Percentiles rank a stretch among this genome's conserved stretches.
Conservation (phyloP, 208 protist genomes). For the Leishmania mexicana region DNA sequence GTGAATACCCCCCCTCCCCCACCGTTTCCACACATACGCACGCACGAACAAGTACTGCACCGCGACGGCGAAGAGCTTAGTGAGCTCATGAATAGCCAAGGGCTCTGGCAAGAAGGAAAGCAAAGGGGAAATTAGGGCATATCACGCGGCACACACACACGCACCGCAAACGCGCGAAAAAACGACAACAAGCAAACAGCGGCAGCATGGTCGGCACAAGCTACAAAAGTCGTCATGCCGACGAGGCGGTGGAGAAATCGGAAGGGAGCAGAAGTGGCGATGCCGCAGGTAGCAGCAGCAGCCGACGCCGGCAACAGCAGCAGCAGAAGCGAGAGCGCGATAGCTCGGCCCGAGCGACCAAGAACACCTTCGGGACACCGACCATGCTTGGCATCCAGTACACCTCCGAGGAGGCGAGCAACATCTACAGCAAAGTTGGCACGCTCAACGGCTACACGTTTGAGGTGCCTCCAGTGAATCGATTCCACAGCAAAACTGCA, state of each 20-base stretch:
- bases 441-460: slow-evolving; percentile 82
- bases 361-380: slow-evolving; percentile 39
- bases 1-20: too few species aligned
- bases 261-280: neutral
- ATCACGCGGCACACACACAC: neutral
- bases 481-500: slow-evolving; percentile 80
- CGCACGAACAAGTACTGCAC: neutral
- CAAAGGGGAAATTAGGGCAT: neutral
- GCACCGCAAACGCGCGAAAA: neutral
- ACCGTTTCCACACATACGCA: neutral
- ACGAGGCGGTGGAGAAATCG: slow-evolving; percentile 2
- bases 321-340: slow-evolving; percentile 8
- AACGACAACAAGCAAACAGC: too few species aligned
- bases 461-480: slow-evolving; percentile 73
- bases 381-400: slow-evolving; percentile 82
- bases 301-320: neutral
- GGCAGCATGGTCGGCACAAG: slow-evolving; percentile 21
- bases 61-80: neutral
- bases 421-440: slow-evolving; percentile 77
- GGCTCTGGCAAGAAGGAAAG: neutral
- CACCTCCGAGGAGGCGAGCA: slow-evolving; percentile 63
- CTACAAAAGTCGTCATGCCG: slow-evolving; percentile 20
- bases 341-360: slow-evolving; percentile 3
- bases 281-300: neutral
- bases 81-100: neutral